Evolutionary conservation across 2,329 filamentous ascomycete genomes (phyloP), one percentile per base, ranked within the genome.

Genomic region (Sporothrix variecibatus): DNA sequence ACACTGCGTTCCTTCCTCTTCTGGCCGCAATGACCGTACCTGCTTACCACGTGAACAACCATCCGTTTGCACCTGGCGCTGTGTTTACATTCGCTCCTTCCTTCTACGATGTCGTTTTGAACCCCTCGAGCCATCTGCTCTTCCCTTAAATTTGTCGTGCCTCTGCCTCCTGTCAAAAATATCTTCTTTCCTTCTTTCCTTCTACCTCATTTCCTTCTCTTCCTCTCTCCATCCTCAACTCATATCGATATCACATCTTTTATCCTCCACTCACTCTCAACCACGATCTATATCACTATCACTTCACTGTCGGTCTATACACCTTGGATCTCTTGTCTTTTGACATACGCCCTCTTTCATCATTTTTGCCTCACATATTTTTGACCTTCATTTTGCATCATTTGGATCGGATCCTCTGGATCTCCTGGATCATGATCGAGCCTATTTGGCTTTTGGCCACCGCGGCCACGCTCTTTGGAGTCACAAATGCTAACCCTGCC

Each of bases 401-500:
- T 20, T 11, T 15, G 34, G 34, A 43, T 43, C 12, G 40, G 9
- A 43, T 15, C 12, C 12, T 9, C 15, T 20, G 43, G 12, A 49
- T 49, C 43, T 49, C 8, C 26, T 40, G 38, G 51, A 51, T 15
- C 26, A 73, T 73, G 72, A 71, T 70, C 40, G 40, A 43, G n/a
- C 31, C 31, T 17, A 11, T 69, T 28, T 71, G 72, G 72, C 53
- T 53, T 11, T 3, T 70, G 56, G 72, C 67, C 23, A 43, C 56
- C 1, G 43, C 65, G 53, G 72, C 67, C 20, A 56, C 31, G 1
- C 43, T 73, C 6, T 38, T 17, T 34, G 72, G 60, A 53, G 73
- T 75, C n/a, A n/a, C 72, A 3, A 53, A 31, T 73, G 77, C 80
- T 79, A 76, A 78, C 76, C 53, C 51, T 1, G 1, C 34, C 49